Base-by-base conservation (phyloP, 2,329 filamentous ascomycete genomes). In the Hymenoscyphus salicellus region DNA sequence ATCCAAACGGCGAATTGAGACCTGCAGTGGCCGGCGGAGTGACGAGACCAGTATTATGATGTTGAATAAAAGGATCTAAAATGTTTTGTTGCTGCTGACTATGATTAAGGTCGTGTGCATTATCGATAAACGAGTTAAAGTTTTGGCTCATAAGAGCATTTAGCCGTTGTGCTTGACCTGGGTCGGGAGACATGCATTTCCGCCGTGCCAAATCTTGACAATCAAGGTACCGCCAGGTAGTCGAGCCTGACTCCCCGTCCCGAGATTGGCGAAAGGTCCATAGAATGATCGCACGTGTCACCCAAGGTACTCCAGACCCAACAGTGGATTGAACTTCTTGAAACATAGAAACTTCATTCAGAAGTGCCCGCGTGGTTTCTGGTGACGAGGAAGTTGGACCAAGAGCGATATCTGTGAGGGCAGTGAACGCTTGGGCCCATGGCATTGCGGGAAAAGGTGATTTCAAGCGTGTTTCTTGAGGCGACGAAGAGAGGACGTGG, bases 301-400 rank as follows among this genome's bases (percentile, higher is more conserved):
- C 81, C 83, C 85, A 88, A 4, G 70, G 70, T 78, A 60, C 57
- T 43, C 70, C 77, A 64, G 80, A 79, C 5, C 81, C 81, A 3
- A 83, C 75, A 14, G 79, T 77, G 3, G 84, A 88, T 81, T 83
- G 87, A 41, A 89, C 80, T 77, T 89, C 86, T 74, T 89, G 86
- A 74, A 87, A 86, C 86, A 89, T 89, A 73, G 84, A 84, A 56
- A 88, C 85, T 74, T 83, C 83, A 68, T 82, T 79, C 60, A 88
- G 81, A 63, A 87, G 79, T 55, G 87, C 84, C 5, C 72, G 71
- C 72, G 78, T 77, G 56, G 20, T 58, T 52, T 26, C 46, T 52
- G 55, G 55, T 71, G 82, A 79, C 61, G 83, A 80, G 67, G 83
- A 78, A 83, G 68, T 66, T 36, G 70, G 64, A 3, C 62, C 49